Percentiles rank a stretch among this genome's conserved stretches.
Conservation (phyloP, 1,284 basidiomycete species). For the Ustilago esculenta region DNA sequence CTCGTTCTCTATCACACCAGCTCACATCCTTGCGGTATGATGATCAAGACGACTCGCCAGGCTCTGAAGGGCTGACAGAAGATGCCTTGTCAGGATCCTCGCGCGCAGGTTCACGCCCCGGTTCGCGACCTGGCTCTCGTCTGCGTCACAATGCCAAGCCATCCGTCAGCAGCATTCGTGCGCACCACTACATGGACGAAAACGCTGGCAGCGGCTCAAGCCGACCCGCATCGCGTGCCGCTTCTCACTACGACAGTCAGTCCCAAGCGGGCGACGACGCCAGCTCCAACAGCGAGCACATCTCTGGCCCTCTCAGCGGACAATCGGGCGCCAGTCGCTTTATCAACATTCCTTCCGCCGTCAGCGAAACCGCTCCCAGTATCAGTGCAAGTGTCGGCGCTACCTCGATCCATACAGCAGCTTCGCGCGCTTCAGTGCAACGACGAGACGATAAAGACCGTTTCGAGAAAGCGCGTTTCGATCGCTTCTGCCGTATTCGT, state of each 20-base stretch:
- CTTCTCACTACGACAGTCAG: conserved; percentile 17
- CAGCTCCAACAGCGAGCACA: conserved; percentile 15
- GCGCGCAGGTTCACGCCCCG: conserved; percentile 26
- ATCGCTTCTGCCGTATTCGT: conserved; percentile 53
- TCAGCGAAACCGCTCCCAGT: conserved; percentile 12
- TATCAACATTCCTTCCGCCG: neutral
- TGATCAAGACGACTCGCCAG: conserved; percentile 24
- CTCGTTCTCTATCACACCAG: conserved; percentile 26
- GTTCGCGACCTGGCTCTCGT: conserved; percentile 30
- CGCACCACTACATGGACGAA: conserved; percentile 14
- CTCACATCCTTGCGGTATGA: conserved; percentile 10
- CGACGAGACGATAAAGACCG: conserved; percentile 35
- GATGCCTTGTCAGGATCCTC: conserved; percentile 31
- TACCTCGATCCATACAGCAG: conserved; percentile 6
- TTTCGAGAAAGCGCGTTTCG: conserved; percentile 33
- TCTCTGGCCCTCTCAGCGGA: conserved; percentile 28
- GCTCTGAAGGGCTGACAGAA: conserved; percentile 23
- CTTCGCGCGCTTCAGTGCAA: conserved; percentile 7
- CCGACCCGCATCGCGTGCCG: conserved; percentile 21
- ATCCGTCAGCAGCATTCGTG: conserved; percentile 26
- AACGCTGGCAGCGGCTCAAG: conserved; percentile 25
- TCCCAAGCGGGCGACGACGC: conserved; percentile 17
- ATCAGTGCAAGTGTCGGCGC: neutral
- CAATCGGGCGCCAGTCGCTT: conserved; percentile 29
- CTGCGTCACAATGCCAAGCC: conserved; percentile 29